phyloP scores from a whole-genome alignment of 208 protist genomes.

The Zelonia costaricensis region DNA sequence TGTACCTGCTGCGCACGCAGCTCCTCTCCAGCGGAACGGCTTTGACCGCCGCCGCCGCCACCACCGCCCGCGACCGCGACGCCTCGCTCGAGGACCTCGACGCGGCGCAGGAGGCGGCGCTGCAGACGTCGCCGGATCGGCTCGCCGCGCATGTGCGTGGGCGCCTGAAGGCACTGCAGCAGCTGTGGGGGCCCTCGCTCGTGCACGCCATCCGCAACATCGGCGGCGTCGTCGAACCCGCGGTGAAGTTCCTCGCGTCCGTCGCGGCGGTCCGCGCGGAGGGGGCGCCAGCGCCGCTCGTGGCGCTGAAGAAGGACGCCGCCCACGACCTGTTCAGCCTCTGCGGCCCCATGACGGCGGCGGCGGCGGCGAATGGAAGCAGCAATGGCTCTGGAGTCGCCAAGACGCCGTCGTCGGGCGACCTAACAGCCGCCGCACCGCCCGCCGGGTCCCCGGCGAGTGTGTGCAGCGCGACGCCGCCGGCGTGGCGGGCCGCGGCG shows the following conservation, averaged over 20 bases:
- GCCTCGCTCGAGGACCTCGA: conserved; percentile 5
- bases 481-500: conserved; percentile 29
- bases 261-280: conserved; percentile 43
- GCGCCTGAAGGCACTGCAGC: conserved; percentile 36
- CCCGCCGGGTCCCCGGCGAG: conserved; percentile 19
- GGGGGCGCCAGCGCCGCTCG: conserved; percentile 40
- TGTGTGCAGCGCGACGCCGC: conserved; percentile 10
- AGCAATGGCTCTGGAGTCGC: neutral
- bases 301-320: conserved; percentile 55
- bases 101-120: conserved; percentile 11
- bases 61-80: too few relatives aligned
- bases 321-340: conserved; percentile 48
- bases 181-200: conserved; percentile 59
- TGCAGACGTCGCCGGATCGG: conserved; percentile 16
- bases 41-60: neutral
- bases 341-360: conserved; percentile 8
- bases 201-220: conserved; percentile 47
- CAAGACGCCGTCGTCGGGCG: conserved; percentile 2
- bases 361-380: neutral
- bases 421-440: conserved; percentile 14
- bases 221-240: conserved; percentile 45
- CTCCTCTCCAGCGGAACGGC: neutral
- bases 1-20: conserved; percentile 9
- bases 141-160: conserved; percentile 19
- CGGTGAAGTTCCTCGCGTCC: conserved; percentile 52